Base-by-base conservation (phyloP, 148 eudicot genomes). In the Camellia japonica region DNA sequence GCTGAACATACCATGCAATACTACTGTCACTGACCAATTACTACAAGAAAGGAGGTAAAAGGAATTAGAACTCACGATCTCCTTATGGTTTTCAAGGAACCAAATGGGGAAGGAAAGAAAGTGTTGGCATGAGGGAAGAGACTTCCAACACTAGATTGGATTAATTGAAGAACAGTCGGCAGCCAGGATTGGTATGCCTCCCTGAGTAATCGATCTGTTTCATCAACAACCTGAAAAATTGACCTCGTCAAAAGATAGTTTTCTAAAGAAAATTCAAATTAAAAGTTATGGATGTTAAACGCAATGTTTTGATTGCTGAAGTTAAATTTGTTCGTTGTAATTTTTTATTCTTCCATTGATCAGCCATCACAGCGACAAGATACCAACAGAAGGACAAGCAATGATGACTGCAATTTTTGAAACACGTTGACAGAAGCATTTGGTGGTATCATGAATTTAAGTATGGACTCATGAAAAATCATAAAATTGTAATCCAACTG, bases 101-200 rank as follows among this genome's bases (percentile, higher is more conserved):
- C 97, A 83, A 87, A 86, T 76, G 78, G 61, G 51, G 82, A 73
- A 78, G 87, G 73, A 63, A 80, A 68, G 69, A 69, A 77, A 69
- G 71, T 78, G 23, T 80, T 78, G 23, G 64, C 76, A 81, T 51
- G 58, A 67, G 87, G 80, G 74, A 78, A 82, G 74, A 75, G 79
- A 75, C 78, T 70, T 60, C 83, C 87, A 70, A 30, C 90, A 78
- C 77, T 75, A 67, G 90, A 83, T 74, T 77, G 80, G 6, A 92
- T 85, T 83, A 92, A 76, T 81, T 88, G 90, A 59, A 95, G 90
- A 52, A 90, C 98, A 60, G 89, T 87, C 59, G 98, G 98, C 83
- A 95, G 88, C 97, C 98, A 95, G 5, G 97, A 93, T 82, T 95
- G 98, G 80, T 95, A 95, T 54, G 97, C 87, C 80, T 93, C 97